A percentile compares a stretch with the other conserved stretches of the same genome.
Conservation (phyloP, 306 rosid genomes). For the Pyrus pyrifolia region DNA sequence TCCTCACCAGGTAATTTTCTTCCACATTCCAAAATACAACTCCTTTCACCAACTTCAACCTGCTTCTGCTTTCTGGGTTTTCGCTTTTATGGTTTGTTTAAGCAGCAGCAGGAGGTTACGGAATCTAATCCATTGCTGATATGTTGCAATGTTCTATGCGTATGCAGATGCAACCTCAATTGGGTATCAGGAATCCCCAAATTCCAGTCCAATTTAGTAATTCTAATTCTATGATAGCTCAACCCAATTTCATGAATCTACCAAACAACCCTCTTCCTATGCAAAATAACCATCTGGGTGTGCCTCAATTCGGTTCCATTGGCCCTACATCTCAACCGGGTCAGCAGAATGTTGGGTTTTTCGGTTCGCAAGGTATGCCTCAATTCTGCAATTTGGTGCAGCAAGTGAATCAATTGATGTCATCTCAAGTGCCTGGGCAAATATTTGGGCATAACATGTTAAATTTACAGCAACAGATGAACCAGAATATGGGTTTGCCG, state of each 20-base stretch:
- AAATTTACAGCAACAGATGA: slow-evolving; percentile 22
- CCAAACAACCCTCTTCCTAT: slow-evolving; percentile 27
- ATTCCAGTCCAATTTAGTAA: slow-evolving; percentile 17
- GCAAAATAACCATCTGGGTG: slow-evolving; percentile 41
- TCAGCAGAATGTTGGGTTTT: slow-evolving; percentile 36
- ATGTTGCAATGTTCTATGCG: slow-evolving; percentile 6
- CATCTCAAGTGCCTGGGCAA: slow-evolving; percentile 42
- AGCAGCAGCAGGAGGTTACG: slow-evolving; percentile 7
- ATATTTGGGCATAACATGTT: slow-evolving; percentile 33
- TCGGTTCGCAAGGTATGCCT: slow-evolving; percentile 17
- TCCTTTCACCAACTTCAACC: not conserved
- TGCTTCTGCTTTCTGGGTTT: not conserved
- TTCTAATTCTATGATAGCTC: slow-evolving; percentile 27
- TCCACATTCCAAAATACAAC: not conserved
- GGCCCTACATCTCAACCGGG: slow-evolving; percentile 26
- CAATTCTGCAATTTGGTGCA: slow-evolving; percentile 33
- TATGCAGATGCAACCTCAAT: slow-evolving; percentile 36
- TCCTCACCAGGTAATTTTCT: slow-evolving; percentile 7
- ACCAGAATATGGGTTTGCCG: slow-evolving; percentile 38
- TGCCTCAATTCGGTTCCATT: slow-evolving; percentile 33
- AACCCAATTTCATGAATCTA: slow-evolving; percentile 32
- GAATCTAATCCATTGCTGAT: slow-evolving; percentile 10
- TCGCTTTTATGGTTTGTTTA: not conserved
- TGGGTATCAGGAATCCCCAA: slow-evolving; percentile 32
- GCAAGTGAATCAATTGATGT: slow-evolving; percentile 31